Evolutionary conservation across 371 early-diverging fungal genomes (phyloP).

Genomic region (Mucor indicus): DNA sequence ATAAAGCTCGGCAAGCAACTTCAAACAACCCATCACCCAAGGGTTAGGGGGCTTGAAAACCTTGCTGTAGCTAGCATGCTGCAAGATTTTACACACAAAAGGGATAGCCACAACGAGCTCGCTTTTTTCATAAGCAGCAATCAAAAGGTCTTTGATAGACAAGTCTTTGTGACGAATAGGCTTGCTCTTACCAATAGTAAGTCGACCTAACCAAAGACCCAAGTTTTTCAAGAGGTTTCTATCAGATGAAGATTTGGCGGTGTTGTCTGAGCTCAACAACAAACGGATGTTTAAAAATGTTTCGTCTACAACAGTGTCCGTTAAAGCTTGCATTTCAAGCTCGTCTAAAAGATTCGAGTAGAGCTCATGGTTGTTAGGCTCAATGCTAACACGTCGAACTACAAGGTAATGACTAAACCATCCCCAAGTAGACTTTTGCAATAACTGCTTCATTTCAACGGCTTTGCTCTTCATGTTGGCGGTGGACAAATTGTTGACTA

Average conservation of each 20-base stretch:
- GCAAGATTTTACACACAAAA: slow-evolving; percentile 95
- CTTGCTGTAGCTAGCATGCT: slow-evolving; percentile 76
- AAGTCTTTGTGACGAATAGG: slow-evolving; percentile 94
- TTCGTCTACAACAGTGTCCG: slow-evolving; percentile 77
- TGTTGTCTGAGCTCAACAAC: slow-evolving; percentile 86
- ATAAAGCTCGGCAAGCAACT: slow-evolving; percentile 89
- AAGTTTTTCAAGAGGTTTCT: slow-evolving; percentile 88
- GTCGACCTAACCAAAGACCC: slow-evolving; percentile 95
- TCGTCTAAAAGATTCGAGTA: slow-evolving; percentile 78
- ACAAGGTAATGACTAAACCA: slow-evolving; percentile 95
- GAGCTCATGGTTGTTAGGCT: slow-evolving; percentile 90
- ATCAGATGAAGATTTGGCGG: slow-evolving; percentile 80
- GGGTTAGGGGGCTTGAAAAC: slow-evolving; percentile 96
- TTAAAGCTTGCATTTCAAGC: slow-evolving; percentile 56
- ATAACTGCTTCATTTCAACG: slow-evolving; percentile 73
- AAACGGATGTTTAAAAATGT: slow-evolving; percentile 81
- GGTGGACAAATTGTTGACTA: slow-evolving; percentile 90
- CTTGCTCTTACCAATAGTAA: slow-evolving; percentile 87
- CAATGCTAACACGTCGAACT: slow-evolving; percentile 88
- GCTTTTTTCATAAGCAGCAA: slow-evolving; percentile 83
- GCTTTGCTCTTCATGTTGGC: slow-evolving; percentile 81
- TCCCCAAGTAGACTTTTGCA: slow-evolving; percentile 62
- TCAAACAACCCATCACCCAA: slow-evolving; percentile 94
- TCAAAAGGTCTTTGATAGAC: slow-evolving; percentile 87
- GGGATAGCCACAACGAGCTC: slow-evolving; percentile 93